Conservation (phyloP, 345 rosid species). For the Lumnitzera racemosa region DNA sequence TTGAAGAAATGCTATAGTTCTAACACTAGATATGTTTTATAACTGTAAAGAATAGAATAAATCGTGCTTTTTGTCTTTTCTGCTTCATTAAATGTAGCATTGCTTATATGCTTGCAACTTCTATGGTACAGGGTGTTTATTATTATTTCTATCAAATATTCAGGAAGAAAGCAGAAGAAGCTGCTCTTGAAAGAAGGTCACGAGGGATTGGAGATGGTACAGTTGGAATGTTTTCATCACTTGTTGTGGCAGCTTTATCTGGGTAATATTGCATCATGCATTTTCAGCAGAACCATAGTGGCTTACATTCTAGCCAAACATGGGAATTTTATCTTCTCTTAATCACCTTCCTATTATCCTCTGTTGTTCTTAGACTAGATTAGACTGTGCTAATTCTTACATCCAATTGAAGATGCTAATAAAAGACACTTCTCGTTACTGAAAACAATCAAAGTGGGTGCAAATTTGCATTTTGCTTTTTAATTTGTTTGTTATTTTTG, state of each 20-base stretch:
- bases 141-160: constrained; percentile 99
- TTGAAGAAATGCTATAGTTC: too few relatives aligned
- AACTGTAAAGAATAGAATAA: too few relatives aligned
- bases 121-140: constrained; percentile 91
- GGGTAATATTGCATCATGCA: constrained; percentile 44
- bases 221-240: constrained; percentile 92
- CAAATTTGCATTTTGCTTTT: too few relatives aligned
- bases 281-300: not conserved
- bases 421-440: too few relatives aligned
- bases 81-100: constrained; percentile 14
- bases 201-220: constrained; percentile 89
- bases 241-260: constrained; percentile 83
- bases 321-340: not conserved
- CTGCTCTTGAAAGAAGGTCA: constrained; percentile 46
- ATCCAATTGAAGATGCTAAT: too few relatives aligned
- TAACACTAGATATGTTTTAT: too few relatives aligned
- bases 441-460: too few relatives aligned
- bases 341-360: too few relatives aligned
- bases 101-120: constrained; percentile 28
- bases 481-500: too few relatives aligned
- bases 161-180: constrained; percentile 78
- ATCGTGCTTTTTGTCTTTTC: too few relatives aligned
- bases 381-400: too few relatives aligned
- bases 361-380: too few relatives aligned
- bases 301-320: not conserved